These are phyloP conservation scores for Pseudozyma sp. DNA, from an alignment of 1,284 basidiomycete species.

Conservation along the genomic window DNA sequence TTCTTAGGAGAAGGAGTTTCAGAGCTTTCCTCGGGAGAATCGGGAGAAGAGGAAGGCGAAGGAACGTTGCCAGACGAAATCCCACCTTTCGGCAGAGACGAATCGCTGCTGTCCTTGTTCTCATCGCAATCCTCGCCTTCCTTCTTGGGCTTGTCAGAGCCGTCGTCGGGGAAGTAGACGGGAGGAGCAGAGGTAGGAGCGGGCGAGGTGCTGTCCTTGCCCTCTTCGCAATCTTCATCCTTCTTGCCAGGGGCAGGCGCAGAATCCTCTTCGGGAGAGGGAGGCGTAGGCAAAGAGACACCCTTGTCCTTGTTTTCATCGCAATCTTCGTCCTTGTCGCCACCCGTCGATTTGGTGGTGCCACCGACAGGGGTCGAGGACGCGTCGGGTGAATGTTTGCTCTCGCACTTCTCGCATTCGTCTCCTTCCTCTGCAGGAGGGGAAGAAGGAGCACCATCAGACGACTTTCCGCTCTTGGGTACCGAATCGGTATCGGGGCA, in stretches of 20 bases:
- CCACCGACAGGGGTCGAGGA: neutral
- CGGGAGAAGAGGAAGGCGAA: neutral
- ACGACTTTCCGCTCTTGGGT: neutral
- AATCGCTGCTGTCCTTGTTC: neutral
- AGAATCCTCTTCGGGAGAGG: neutral
- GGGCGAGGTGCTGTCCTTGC: neutral
- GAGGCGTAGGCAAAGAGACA: neutral
- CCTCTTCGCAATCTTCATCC: constrained; percentile 10
- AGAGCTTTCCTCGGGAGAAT: neutral
- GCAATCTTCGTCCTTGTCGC: constrained; percentile 1
- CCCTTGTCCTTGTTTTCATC: constrained; percentile 4
- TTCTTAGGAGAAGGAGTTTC: neutral
- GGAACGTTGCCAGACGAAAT: constrained; percentile 11
- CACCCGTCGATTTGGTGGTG: neutral
- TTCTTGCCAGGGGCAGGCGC: neutral
- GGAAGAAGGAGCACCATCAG: constrained; percentile 10
- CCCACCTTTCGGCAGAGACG: constrained; percentile 5
- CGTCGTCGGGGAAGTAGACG: neutral
- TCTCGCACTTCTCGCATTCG: neutral
- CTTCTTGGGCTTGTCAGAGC: neutral
- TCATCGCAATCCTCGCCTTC: constrained; percentile 7
- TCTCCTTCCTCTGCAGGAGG: neutral
- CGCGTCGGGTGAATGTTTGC: neutral
- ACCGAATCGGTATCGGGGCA: neutral
- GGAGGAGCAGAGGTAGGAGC: neutral